phyloP scores from a whole-genome alignment of 169 alveolate genomes.

The Plasmodium cynomolgi region DNA sequence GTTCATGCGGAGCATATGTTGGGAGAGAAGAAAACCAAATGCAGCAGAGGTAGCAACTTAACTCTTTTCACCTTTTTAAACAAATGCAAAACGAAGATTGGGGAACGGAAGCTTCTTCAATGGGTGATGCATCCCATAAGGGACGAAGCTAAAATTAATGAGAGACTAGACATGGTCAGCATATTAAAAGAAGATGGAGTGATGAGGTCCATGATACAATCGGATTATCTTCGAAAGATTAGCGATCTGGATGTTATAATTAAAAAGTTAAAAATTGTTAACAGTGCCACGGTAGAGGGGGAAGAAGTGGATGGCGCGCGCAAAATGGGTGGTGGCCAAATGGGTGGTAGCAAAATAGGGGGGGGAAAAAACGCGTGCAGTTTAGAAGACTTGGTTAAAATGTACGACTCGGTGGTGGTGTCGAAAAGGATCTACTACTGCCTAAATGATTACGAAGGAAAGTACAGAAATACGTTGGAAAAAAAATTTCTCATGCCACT shows the following conservation, averaged over 20 bases:
- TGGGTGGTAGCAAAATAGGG: not conserved
- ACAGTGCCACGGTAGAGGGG: not conserved
- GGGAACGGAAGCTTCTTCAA: slow-evolving; percentile 91
- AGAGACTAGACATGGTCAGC: slow-evolving; percentile 95
- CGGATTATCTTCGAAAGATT: slow-evolving; percentile 85
- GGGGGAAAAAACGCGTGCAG: slow-evolving; percentile 20
- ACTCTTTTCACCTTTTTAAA: slow-evolving; percentile 89
- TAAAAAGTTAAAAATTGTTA: slow-evolving; percentile 79
- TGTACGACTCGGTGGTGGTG: slow-evolving; percentile 75
- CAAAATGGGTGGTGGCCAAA: not conserved
- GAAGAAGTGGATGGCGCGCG: not conserved
- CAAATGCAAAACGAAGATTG: slow-evolving; percentile 94
- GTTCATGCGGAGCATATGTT: slow-evolving; percentile 49
- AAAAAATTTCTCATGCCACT: slow-evolving; percentile 82
- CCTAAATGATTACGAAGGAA: slow-evolving; percentile 79
- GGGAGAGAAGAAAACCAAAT: not conserved
- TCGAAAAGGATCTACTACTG: slow-evolving; percentile 66
- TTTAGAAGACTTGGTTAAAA: slow-evolving; percentile 77
- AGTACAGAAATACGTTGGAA: slow-evolving; percentile 75
- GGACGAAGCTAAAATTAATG: slow-evolving; percentile 89
- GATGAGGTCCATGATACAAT: slow-evolving; percentile 80
- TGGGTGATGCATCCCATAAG: slow-evolving; percentile 97
- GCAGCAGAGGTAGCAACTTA: slow-evolving; percentile 17
- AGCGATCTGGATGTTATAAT: slow-evolving; percentile 84
- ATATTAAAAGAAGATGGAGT: slow-evolving; percentile 83